A percentile compares a stretch with the other conserved stretches of the same genome.
Evolutionary conservation across 75 land plant genomes (phyloP).

Genomic region (Gnetum montanum): DNA sequence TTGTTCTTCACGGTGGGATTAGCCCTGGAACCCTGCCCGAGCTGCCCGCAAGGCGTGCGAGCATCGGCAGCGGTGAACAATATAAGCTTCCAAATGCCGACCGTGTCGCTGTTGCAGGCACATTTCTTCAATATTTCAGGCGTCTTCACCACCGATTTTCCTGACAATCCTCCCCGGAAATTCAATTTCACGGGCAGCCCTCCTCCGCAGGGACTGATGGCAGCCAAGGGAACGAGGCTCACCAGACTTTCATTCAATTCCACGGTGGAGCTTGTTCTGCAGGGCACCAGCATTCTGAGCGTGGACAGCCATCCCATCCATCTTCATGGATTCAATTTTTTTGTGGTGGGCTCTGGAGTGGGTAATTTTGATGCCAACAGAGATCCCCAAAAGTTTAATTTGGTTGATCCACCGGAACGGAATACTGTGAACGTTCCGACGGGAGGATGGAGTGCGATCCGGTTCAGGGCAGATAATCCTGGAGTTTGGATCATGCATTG

Average conservation of each 20-base stretch:
- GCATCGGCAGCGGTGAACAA: conserved; percentile 36
- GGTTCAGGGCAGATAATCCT: conserved; percentile 48
- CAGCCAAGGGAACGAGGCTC: conserved; percentile 14
- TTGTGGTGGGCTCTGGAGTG: conserved; percentile 25
- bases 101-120: conserved; percentile 32
- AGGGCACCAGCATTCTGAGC: conserved; percentile 27
- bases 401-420: conserved; percentile 36
- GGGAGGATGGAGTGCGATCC: conserved; percentile 51
- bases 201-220: conserved; percentile 13
- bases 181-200: conserved; percentile 29
- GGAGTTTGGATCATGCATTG: no score
- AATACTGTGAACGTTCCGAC: conserved; percentile 39
- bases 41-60: conserved; percentile 13
- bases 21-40: conserved; percentile 20
- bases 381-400: conserved; percentile 43
- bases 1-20: conserved; percentile 36
- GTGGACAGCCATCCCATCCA: conserved; percentile 33
- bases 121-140: conserved; percentile 22
- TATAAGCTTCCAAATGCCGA: conserved; percentile 36
- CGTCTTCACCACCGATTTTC: conserved; percentile 32
- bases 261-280: conserved; percentile 29
- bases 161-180: conserved; percentile 11
- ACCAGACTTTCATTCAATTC: conserved; percentile 15
- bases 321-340: conserved; percentile 37
- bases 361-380: conserved; percentile 36